A percentile compares a stretch with the other conserved stretches of the same genome.
Conservation (phyloP, 2,329 filamentous ascomycete genomes). For the Arachnopeziza araneosa region DNA sequence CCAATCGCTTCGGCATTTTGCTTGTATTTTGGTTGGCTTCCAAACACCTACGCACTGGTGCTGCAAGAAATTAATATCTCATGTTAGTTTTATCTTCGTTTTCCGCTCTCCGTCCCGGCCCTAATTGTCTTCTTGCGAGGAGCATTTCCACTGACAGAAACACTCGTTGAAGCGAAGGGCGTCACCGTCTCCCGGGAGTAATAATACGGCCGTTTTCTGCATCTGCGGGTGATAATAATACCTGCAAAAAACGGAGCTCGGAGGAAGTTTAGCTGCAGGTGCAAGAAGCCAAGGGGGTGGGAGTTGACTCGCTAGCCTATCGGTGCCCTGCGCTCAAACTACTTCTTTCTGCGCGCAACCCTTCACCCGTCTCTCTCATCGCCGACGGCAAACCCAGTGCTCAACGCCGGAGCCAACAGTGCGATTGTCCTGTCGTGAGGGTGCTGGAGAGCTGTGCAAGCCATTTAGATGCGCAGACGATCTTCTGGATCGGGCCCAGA, state of each 20-base stretch:
- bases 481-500: slow-evolving; percentile 31
- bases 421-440: slow-evolving; percentile 1
- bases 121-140: neutral
- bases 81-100: neutral
- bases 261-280: neutral
- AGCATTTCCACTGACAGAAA: slow-evolving; percentile 9
- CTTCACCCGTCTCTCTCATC: neutral
- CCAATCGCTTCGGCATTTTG: neutral
- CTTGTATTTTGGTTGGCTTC: neutral
- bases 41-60: no score
- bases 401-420: neutral
- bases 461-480: slow-evolving; percentile 32
- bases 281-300: neutral
- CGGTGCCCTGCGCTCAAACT: neutral
- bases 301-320: neutral
- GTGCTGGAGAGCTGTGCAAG: slow-evolving; percentile 7
- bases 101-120: neutral
- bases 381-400: neutral
- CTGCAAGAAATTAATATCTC: neutral
- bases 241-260: neutral
- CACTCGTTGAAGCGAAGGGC: neutral
- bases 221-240: neutral
- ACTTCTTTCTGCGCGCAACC: neutral
- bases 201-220: neutral
- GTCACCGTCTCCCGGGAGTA: neutral